Evolutionary conservation across 2,329 filamentous ascomycete species (phyloP).

Genomic region (Ophiobolus disseminans): DNA sequence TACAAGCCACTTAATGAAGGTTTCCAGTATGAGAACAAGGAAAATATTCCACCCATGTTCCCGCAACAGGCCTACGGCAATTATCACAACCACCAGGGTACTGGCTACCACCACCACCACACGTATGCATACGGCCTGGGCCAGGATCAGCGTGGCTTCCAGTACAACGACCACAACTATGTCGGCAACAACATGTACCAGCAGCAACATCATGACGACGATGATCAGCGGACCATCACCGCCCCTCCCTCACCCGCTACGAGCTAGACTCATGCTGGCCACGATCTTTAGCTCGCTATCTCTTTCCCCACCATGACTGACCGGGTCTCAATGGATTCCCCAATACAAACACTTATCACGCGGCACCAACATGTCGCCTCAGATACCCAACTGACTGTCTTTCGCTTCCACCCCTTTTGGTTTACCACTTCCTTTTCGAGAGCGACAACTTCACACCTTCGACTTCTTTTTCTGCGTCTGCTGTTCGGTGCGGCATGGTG

Average conservation of each 20-base stretch:
- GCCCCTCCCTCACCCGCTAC: slow-evolving; percentile 46
- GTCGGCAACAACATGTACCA: slow-evolving; percentile 30
- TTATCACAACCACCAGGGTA: slow-evolving; percentile 30
- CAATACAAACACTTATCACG: slow-evolving; percentile 3
- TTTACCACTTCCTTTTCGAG: slow-evolving; percentile 25
- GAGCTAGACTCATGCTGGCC: slow-evolving; percentile 18
- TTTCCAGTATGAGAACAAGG: slow-evolving; percentile 44
- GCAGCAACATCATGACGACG: slow-evolving; percentile 31
- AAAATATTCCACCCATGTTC: slow-evolving; percentile 36
- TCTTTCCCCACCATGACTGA: not conserved
- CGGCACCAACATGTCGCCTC: slow-evolving; percentile 4
- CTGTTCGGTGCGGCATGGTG: slow-evolving; percentile 4
- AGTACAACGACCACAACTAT: slow-evolving; percentile 35
- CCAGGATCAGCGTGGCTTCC: slow-evolving; percentile 37
- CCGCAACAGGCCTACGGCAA: slow-evolving; percentile 32
- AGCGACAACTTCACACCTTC: slow-evolving; percentile 9
- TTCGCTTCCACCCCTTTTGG: slow-evolving; percentile 32
- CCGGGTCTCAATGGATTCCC: slow-evolving; percentile 5
- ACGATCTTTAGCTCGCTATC: not conserved
- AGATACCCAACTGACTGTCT: slow-evolving; percentile 12
- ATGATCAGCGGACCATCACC: slow-evolving; percentile 47
- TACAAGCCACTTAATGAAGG: slow-evolving; percentile 40
- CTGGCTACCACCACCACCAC: slow-evolving; percentile 36
- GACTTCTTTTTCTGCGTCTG: slow-evolving; percentile 6
- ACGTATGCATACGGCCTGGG: slow-evolving; percentile 37